These are phyloP conservation scores for Sugiyamaella novakii DNA, from an alignment of 1,139 yeast genomes.

Conservation along the genomic window DNA sequence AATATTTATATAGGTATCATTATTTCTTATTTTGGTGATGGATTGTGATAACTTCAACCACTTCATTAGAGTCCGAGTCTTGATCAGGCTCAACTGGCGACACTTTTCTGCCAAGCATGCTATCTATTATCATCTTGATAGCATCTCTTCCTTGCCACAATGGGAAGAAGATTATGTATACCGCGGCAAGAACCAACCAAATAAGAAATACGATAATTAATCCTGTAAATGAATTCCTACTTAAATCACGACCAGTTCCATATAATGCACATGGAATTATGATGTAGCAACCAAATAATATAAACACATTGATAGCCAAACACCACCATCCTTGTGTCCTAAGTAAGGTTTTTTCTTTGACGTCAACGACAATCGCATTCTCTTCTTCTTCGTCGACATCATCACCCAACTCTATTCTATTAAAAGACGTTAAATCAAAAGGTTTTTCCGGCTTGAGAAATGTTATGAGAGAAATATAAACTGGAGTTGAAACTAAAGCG, in stretches of 20 bases:
- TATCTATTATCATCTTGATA: background rate
- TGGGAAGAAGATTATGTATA: constrained; percentile 22
- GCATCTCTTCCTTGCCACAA: constrained; percentile 19
- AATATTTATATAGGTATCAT: background rate
- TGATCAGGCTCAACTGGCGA: background rate
- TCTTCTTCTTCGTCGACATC: constrained; percentile 48
- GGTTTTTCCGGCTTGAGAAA: constrained; percentile 58
- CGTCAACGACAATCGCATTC: constrained; percentile 22
- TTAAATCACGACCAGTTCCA: constrained; percentile 23
- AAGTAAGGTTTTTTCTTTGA: constrained; percentile 21
- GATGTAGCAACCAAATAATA: constrained; percentile 49
- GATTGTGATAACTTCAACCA: background rate
- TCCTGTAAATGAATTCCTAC: constrained; percentile 24
- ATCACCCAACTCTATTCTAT: constrained; percentile 59
- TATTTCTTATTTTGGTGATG: background rate
- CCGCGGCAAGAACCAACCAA: constrained; percentile 25
- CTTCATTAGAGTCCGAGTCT: background rate
- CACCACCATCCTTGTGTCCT: constrained; percentile 44
- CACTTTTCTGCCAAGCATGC: constrained; percentile 1
- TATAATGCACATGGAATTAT: constrained; percentile 26
- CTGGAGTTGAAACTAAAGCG: constrained; percentile 67
- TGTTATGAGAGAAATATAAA: constrained; percentile 67
- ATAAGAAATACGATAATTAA: constrained; percentile 26
- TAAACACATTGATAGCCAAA: constrained; percentile 52
- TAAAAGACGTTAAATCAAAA: constrained; percentile 59